Evolutionary conservation across 2,329 filamentous ascomycete species (phyloP).

Genomic region (Pseudogymnoascus sp.): DNA sequence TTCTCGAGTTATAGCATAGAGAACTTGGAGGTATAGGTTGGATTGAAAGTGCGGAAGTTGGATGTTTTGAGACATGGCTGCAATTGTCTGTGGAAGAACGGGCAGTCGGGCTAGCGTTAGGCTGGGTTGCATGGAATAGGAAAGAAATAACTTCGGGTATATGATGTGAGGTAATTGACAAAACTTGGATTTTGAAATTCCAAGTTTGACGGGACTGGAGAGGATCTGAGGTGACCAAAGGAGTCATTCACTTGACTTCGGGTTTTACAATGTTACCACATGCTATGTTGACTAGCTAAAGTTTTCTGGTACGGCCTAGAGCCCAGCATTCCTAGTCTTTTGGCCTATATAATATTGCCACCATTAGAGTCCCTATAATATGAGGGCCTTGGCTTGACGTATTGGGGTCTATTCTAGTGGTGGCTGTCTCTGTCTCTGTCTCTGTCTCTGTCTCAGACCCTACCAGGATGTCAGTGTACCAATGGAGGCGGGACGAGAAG

Average conservation of each 20-base stretch:
- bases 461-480: background rate
- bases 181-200: background rate
- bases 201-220: no score
- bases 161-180: background rate
- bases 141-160: background rate
- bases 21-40: background rate
- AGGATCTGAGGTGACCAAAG: no score
- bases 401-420: background rate
- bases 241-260: background rate
- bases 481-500: background rate
- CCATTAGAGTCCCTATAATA: background rate
- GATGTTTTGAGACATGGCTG: background rate
- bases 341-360: background rate
- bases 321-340: background rate
- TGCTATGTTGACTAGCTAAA: background rate
- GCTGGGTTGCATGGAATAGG: background rate
- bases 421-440: background rate
- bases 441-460: background rate
- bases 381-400: background rate
- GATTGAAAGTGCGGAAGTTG: background rate
- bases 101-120: background rate
- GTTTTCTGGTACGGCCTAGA: background rate
- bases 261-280: background rate
- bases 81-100: background rate
- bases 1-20: background rate